Base-by-base conservation (phyloP, 2,329 filamentous ascomycete species). In the Cadophora luteo-olivacea region DNA sequence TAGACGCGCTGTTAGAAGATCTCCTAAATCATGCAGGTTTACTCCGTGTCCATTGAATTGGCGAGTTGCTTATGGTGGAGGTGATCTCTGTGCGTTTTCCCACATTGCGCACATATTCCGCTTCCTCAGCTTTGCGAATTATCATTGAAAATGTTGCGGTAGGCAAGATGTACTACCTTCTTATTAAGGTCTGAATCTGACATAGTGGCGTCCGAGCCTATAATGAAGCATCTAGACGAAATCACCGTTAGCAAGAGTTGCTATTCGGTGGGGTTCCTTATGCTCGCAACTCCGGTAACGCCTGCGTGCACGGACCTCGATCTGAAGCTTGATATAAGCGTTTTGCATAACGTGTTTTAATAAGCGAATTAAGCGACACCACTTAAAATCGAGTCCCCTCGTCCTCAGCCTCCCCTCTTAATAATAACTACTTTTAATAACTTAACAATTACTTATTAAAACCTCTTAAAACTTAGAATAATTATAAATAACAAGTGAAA, bases 81-180 rank as follows among this genome's bases (percentile, higher is more conserved):
- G 66, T 70, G 61, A 68, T 68, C 61, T 70, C 68, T 66, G 57
- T 68, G 68, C 33, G 66, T 68, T 57, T 65, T 57, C 45, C 52
- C 19, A 70, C 57, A 63, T 64, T 70, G 25, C 68, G 66, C 52
- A 70, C 65, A 68, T 70, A 60, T 5, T 54, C 68, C 62, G 66
- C 38, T 70, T 70, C 67, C 67, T 69, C 33, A 69, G 64, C 64
- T 69, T 69, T 55, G 67, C 67, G 61, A 71, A 64, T 58, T 62
- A 65, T 55, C 64, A 69, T 69, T 71, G 69, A 71, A 71, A 67
- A 71, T 67, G 22, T 71, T 64, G 61, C 69, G 67, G 65, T 71
- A 71, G 57, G 67, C 67, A 67, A 71, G 45, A 65, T 69, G 69
- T 4, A 71, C 69, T 55, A 62, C 38, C 61, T 67, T 25, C 64